phyloP scores from a whole-genome alignment of 768 basidiomycete genomes.

The Antrodiella citrinella region DNA sequence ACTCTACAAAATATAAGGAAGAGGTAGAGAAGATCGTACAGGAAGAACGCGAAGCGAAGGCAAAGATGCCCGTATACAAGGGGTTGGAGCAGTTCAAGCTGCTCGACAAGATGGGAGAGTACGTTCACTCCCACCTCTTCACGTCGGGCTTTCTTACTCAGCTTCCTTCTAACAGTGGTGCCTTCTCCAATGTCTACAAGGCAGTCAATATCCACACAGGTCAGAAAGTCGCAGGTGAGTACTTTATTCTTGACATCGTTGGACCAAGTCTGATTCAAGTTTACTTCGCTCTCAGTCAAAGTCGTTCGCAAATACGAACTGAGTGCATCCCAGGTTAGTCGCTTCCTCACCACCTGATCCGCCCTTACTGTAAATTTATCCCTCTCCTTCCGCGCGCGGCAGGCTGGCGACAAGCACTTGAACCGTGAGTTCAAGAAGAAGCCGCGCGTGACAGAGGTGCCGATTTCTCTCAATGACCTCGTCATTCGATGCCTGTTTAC shows the following conservation, averaged over 20 bases:
- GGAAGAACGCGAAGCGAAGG: constrained; percentile 65
- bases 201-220: constrained; percentile 70
- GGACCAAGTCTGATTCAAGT: constrained; percentile 10
- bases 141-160: constrained; percentile 10
- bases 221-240: constrained; percentile 72
- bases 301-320: constrained; percentile 92
- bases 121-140: constrained; percentile 28
- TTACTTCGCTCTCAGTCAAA: constrained; percentile 52
- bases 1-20: constrained; percentile 27
- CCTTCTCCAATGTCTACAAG: constrained; percentile 98
- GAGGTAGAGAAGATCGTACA: constrained; percentile 62
- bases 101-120: constrained; percentile 91
- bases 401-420: constrained; percentile 91
- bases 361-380: constrained; percentile 21
- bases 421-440: constrained; percentile 94
- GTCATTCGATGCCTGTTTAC: constrained; percentile 17
- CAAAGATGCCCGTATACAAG: constrained; percentile 77
- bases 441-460: constrained; percentile 97
- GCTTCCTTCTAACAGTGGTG: constrained; percentile 48
- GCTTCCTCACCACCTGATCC: constrained; percentile 8
- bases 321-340: constrained; percentile 82
- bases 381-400: constrained; percentile 15
- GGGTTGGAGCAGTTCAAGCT: constrained; percentile 78
- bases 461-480: constrained; percentile 21
- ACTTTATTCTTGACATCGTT: constrained; percentile 3